These are phyloP conservation scores for Xylariaceae sp. DNA, from an alignment of 2,329 filamentous ascomycete species.

Conservation along the genomic window DNA sequence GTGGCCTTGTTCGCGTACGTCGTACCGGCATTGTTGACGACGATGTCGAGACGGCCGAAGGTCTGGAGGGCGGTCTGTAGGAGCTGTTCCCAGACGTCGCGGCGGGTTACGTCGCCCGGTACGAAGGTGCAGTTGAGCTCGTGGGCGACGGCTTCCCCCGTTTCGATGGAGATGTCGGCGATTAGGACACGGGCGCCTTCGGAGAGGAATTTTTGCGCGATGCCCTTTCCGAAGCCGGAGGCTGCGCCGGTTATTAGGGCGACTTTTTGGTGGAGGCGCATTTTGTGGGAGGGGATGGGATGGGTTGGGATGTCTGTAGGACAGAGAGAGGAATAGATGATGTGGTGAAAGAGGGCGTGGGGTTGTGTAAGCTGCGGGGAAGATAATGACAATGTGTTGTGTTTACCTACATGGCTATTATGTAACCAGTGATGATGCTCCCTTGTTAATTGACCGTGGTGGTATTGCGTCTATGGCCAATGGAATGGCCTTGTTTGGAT, in stretches of 20 bases:
- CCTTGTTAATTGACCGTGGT: too few species aligned
- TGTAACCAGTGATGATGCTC: too few species aligned
- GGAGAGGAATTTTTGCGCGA: constrained; percentile 53
- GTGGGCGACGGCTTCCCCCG: constrained; percentile 44
- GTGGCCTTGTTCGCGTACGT: constrained; percentile 59
- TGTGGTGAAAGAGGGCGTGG: too few species aligned
- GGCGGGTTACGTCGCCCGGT: constrained; percentile 46
- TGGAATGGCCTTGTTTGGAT: too few species aligned
- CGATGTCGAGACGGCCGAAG: constrained; percentile 50
- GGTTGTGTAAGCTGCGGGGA: too few species aligned
- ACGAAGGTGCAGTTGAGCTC: constrained; percentile 42
- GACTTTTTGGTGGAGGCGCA: constrained; percentile 38
- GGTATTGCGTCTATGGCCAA: too few species aligned
- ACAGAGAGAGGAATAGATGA: too few species aligned
- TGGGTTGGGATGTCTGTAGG: background rate
- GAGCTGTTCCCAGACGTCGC: constrained; percentile 48
- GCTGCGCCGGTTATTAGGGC: constrained; percentile 50
- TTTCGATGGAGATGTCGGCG: constrained; percentile 52
- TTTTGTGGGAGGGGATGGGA: constrained; percentile 16
- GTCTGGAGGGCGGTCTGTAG: constrained; percentile 41
- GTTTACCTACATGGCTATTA: too few species aligned
- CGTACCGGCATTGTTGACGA: constrained; percentile 58
- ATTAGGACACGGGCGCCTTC: constrained; percentile 59
- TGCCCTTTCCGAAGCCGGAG: constrained; percentile 59
- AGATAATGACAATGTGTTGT: too few species aligned